These are phyloP conservation scores for Sordariomycetes sp. DNA, from an alignment of 2,329 filamentous ascomycete genomes.

Conservation along the genomic window DNA sequence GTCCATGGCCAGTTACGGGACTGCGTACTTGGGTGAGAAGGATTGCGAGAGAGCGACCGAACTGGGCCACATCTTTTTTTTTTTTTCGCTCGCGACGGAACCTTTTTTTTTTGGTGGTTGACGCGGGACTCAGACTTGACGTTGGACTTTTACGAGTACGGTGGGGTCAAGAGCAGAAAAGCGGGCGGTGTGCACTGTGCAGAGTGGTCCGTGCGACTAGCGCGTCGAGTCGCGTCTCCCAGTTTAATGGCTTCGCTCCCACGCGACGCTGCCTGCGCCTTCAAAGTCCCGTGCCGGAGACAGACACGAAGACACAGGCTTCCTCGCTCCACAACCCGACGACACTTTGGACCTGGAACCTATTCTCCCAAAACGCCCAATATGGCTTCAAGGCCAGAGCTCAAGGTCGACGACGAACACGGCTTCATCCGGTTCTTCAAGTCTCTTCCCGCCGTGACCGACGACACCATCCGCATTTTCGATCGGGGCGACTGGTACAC, in stretches of 20 bases:
- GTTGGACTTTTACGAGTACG: background rate
- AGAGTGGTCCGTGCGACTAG: background rate
- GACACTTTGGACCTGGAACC: background rate
- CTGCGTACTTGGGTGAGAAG: background rate
- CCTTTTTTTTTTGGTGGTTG: background rate
- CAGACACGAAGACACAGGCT: background rate
- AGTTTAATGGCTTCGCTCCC: conserved; percentile 2
- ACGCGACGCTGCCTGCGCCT: background rate
- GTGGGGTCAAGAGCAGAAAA: conserved; percentile 1
- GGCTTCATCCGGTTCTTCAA: conserved; percentile 97
- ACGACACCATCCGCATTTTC: conserved; percentile 79
- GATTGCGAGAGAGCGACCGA: background rate
- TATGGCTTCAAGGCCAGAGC: conserved; percentile 63
- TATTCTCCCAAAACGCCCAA: conserved; percentile 12
- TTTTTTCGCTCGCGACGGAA: background rate
- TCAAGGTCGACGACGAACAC: conserved; percentile 89
- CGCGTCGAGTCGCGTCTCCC: conserved; percentile 4
- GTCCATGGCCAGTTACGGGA: conserved; percentile 1
- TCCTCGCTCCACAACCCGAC: background rate
- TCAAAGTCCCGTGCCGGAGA: background rate
- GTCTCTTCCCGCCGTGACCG: conserved; percentile 59
- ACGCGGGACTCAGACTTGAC: background rate
- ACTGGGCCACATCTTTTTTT: background rate
- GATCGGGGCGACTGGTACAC: conserved; percentile 94
- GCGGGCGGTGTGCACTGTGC: background rate